These are phyloP conservation scores for Pigoraptor vietnamica DNA, from an alignment of 78 protist genomes.

Conservation along the genomic window DNA sequence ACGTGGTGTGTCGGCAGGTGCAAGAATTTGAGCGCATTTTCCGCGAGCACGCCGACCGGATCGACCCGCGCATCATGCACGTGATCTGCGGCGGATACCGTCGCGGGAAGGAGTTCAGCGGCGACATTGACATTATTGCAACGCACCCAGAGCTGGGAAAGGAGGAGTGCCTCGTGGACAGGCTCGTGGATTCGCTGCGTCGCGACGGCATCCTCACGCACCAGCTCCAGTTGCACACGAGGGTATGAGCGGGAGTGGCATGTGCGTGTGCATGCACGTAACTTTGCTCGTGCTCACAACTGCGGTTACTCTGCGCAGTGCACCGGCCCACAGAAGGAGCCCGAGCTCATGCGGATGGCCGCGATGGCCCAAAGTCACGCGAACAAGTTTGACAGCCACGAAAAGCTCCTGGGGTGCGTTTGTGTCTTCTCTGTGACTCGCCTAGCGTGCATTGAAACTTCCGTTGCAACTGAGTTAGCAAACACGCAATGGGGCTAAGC, in stretches of 20 bases:
- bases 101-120: background rate
- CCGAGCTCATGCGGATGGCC: background rate
- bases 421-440: background rate
- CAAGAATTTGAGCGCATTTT: background rate
- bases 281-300: background rate
- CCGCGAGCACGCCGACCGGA: background rate
- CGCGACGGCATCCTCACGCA: background rate
- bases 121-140: background rate
- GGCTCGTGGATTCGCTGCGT: background rate
- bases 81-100: background rate
- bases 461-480: background rate
- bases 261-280: background rate
- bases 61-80: background rate
- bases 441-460: background rate
- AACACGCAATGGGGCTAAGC: background rate
- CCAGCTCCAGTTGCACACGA: background rate
- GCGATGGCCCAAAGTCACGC: background rate
- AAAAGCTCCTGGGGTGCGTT: background rate
- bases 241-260: background rate
- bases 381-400: background rate
- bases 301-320: background rate
- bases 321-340: background rate
- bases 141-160: background rate
- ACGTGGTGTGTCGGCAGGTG: too few species aligned
- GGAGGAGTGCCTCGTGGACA: background rate